A percentile compares a stretch with the other conserved stretches of the same genome.
Evolutionary conservation across 1,284 basidiomycete species (phyloP).

Genomic region (Fereydounia khargensis): DNA sequence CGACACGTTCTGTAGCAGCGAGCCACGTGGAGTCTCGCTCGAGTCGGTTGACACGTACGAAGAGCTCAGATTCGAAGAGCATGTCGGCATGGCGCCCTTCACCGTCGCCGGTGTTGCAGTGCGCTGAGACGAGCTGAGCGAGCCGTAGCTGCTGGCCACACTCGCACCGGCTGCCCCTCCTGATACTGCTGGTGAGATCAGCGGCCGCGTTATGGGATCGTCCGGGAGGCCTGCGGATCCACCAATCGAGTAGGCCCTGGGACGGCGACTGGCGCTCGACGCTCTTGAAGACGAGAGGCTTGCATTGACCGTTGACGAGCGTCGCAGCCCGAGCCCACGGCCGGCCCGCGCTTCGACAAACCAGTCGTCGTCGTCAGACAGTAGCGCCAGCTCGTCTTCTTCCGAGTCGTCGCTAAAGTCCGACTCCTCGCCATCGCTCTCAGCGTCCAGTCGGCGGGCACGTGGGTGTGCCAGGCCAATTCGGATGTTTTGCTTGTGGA

Average conservation of each 20-base stretch:
- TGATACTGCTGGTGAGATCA: conserved; percentile 11
- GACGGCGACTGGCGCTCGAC: conserved; percentile 5
- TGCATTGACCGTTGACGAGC: conserved; percentile 20
- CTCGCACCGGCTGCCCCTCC: conserved; percentile 2
- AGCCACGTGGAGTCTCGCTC: conserved; percentile 27
- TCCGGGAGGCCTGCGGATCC: conserved; percentile 31
- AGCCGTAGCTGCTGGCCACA: conserved; percentile 27
- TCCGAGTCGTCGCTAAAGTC: conserved; percentile 7
- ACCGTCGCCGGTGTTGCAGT: conserved; percentile 40
- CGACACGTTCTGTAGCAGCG: conserved; percentile 5
- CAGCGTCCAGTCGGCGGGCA: conserved; percentile 31
- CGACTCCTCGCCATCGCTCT: conserved; percentile 24
- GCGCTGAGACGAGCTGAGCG: conserved; percentile 41
- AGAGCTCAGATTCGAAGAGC: conserved; percentile 2
- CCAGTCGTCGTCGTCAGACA: conserved; percentile 48
- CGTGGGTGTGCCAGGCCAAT: conserved; percentile 54
- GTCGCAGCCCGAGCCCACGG: conserved; percentile 21
- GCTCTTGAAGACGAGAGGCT: conserved; percentile 6
- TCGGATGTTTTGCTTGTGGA: conserved; percentile 53
- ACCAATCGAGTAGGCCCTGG: conserved; percentile 24
- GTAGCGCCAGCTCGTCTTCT: conserved; percentile 44
- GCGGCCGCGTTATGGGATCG: conserved; percentile 20
- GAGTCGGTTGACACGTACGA: conserved; percentile 33
- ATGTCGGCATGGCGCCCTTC: conserved; percentile 3
- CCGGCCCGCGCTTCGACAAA: conserved; percentile 11